A percentile compares a stretch with the other conserved stretches of the same genome.
phyloP scores from a whole-genome alignment of 495 filamentous ascomycete species.

The Friedmanniomyces simplex region DNA sequence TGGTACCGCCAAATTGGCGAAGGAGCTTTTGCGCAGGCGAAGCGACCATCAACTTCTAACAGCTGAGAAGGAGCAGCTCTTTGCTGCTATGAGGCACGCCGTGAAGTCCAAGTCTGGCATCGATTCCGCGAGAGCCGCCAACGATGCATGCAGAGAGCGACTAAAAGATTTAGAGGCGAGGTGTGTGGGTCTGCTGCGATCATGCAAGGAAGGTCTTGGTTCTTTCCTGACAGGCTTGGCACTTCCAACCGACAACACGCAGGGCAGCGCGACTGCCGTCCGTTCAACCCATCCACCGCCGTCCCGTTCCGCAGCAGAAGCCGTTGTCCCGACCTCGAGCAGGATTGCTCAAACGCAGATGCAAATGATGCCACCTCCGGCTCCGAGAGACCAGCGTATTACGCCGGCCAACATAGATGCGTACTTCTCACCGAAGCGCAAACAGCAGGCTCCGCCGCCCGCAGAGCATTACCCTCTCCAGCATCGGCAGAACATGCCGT shows the following conservation, averaged over 20 bases:
- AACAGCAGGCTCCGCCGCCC: neutral
- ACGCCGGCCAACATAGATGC: neutral
- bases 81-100: constrained; percentile 4
- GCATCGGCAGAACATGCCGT: neutral
- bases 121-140: constrained; percentile 2
- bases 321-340: constrained; percentile 5
- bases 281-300: constrained; percentile 8
- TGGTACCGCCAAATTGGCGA: neutral
- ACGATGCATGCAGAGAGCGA: constrained; percentile 3
- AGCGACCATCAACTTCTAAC: constrained; percentile 1
- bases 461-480: neutral
- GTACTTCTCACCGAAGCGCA: constrained; percentile 16
- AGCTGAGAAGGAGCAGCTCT: constrained; percentile 9
- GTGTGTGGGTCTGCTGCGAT: neutral
- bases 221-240: neutral
- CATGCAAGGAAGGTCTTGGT: constrained; percentile 4
- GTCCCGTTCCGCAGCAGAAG: neutral
- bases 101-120: neutral
- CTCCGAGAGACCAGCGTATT: constrained; percentile 1
- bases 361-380: neutral
- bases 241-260: neutral
- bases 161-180: neutral
- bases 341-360: constrained; percentile 18
- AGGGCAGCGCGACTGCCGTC: constrained; percentile 3
- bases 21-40: neutral